Evolutionary conservation across 78 protist species (phyloP).

Genomic region (Anaeramoeba flamelloides): DNA sequence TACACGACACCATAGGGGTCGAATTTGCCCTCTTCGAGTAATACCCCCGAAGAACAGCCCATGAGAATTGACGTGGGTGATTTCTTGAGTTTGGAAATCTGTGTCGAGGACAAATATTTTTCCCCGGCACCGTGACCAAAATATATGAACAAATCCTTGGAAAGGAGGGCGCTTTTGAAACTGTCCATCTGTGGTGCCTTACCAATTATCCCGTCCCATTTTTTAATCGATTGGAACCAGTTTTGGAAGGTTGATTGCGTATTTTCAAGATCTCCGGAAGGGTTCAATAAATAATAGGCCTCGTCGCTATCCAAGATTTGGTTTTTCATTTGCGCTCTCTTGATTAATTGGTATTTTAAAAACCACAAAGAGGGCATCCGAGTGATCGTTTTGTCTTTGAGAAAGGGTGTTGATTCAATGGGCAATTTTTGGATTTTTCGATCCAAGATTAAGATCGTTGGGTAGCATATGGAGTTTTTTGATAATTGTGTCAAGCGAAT

Average conservation of each 20-base stretch:
- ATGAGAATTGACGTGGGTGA: conserved; percentile 33
- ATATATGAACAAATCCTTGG: conserved; percentile 26
- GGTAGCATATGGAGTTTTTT: too few species aligned
- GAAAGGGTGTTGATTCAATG: background rate
- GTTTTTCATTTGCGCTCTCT: background rate
- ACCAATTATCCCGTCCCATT: conserved; percentile 39
- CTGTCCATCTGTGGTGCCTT: conserved; percentile 9
- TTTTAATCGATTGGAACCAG: background rate
- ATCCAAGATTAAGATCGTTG: background rate
- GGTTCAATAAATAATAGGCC: conserved; percentile 30
- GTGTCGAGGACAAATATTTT: conserved; percentile 21
- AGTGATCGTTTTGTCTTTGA: background rate
- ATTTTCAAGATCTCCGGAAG: conserved; percentile 24
- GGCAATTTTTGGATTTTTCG: background rate
- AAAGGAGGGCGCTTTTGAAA: conserved; percentile 19
- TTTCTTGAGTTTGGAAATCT: conserved; percentile 15
- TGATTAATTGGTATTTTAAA: background rate
- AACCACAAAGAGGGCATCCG: background rate
- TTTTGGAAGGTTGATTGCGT: conserved; percentile 18
- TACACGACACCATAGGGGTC: conserved; percentile 34
- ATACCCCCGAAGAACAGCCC: conserved; percentile 45
- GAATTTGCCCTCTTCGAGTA: conserved; percentile 30
- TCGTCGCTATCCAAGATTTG: background rate
- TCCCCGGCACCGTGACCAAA: conserved; percentile 58
- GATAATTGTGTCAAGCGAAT: too few species aligned